phyloP scores from a whole-genome alignment of 495 filamentous ascomycete species.

The Aspergillus sclerotiicarbonarius region DNA sequence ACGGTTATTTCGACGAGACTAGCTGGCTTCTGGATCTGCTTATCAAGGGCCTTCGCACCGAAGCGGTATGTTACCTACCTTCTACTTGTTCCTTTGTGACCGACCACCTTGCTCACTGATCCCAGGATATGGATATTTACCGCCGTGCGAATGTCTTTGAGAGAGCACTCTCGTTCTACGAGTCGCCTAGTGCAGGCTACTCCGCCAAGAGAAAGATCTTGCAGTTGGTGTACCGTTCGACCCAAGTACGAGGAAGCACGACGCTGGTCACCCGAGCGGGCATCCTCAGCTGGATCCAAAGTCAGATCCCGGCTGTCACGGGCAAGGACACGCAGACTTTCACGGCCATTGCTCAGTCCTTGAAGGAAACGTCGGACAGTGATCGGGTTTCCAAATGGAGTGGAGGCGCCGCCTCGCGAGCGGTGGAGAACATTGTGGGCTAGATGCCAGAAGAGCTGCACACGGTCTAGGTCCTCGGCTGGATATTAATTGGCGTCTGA shows the following conservation, averaged over 20 bases:
- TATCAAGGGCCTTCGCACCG: conserved; percentile 62
- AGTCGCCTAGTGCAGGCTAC: conserved; percentile 59
- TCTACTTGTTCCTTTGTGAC: not conserved
- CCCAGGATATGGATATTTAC: conserved; percentile 77
- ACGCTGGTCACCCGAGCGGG: conserved; percentile 83
- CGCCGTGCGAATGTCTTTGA: conserved; percentile 78
- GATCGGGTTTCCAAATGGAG: conserved; percentile 68
- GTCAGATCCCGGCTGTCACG: conserved; percentile 45
- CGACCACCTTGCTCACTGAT: not conserved
- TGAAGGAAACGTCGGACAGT: conserved; percentile 71
- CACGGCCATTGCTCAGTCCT: conserved; percentile 53
- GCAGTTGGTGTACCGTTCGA: conserved; percentile 68
- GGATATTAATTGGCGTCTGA: conserved; percentile 2
- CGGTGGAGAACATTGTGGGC: conserved; percentile 29
- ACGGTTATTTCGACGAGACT: conserved; percentile 71
- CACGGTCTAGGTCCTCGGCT: not conserved
- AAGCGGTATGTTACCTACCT: conserved; percentile 36
- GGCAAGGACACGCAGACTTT: conserved; percentile 50
- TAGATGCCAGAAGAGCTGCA: conserved; percentile 2
- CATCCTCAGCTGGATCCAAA: conserved; percentile 75
- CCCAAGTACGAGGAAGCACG: conserved; percentile 73
- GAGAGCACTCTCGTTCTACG: conserved; percentile 67
- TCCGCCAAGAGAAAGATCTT: conserved; percentile 66
- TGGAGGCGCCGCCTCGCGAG: conserved; percentile 40
- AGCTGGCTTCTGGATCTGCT: conserved; percentile 81